Conservation (phyloP, 495 filamentous ascomycete genomes). For the Hypoxylon fragiforme region DNA sequence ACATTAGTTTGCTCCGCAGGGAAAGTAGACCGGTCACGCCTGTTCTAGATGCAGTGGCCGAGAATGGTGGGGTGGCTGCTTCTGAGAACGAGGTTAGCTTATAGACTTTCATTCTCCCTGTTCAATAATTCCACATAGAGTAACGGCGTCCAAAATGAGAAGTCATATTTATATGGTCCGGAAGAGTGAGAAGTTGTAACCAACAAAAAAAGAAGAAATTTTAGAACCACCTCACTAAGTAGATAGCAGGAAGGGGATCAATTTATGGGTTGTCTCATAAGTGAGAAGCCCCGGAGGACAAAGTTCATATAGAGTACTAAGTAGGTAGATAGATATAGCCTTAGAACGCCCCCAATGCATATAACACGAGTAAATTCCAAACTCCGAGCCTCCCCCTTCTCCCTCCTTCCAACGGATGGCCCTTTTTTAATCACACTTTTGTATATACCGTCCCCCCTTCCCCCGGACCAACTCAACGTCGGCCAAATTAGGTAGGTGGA, state of each 20-base stretch:
- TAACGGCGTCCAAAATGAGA: conserved; percentile 3
- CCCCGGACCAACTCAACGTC: neutral
- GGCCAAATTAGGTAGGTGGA: neutral
- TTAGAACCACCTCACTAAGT: too few relatives aligned
- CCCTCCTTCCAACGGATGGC: neutral
- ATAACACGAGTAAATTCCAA: conserved; percentile 17
- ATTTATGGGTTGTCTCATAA: neutral
- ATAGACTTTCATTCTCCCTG: conserved; percentile 9
- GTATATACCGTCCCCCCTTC: too few relatives aligned
- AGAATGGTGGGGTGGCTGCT: conserved; percentile 32
- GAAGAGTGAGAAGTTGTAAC: too few relatives aligned
- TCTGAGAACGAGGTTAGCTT: conserved; percentile 33
- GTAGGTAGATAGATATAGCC: conserved; percentile 20
- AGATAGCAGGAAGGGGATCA: too few relatives aligned
- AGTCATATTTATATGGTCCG: neutral
- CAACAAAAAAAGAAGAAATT: too few relatives aligned
- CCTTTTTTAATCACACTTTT: too few relatives aligned
- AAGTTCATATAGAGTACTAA: conserved; percentile 6
- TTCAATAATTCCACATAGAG: conserved; percentile 6
- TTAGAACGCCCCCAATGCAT: conserved; percentile 28
- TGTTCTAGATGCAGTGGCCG: conserved; percentile 32
- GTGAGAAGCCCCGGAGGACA: too few relatives aligned
- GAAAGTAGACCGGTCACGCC: conserved; percentile 49
- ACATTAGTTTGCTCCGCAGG: conserved; percentile 71
- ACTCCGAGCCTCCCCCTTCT: conserved; percentile 17